Conservation (phyloP, 805 yeast genomes). For the Saccharomycopsis fermentans region DNA sequence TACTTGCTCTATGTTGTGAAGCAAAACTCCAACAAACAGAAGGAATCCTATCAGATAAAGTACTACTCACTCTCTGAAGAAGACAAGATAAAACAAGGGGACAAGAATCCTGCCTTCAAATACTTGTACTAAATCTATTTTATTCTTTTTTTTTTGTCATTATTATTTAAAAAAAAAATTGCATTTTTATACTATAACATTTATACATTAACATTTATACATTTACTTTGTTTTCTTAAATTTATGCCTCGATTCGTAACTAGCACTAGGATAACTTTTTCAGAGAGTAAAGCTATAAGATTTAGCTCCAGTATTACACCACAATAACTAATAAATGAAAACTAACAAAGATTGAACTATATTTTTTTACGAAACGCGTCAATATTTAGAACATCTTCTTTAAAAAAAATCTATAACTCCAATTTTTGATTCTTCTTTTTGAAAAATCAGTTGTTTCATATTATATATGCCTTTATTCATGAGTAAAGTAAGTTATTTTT, state of each 20-base stretch:
- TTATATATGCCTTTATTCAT: no score
- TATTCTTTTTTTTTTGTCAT: neutral
- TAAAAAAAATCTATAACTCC: no score
- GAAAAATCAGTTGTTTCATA: no score
- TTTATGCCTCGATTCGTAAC: neutral
- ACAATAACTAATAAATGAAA: no score
- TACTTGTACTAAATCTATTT: slow-evolving; percentile 24
- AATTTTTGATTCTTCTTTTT: no score
- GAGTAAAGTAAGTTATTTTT: no score
- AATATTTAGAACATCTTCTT: no score
- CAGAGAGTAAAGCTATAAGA: no score
- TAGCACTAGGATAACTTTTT: no score
- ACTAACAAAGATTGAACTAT: no score
- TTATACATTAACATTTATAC: neutral
- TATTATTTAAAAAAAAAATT: neutral
- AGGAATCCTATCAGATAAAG: slow-evolving; percentile 21
- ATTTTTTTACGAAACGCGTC: no score
- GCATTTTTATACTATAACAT: neutral
- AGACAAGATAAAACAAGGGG: slow-evolving; percentile 30
- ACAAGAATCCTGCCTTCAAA: slow-evolving; percentile 28
- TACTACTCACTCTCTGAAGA: slow-evolving; percentile 24
- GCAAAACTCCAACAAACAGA: slow-evolving; percentile 23
- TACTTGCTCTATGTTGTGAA: slow-evolving; percentile 28
- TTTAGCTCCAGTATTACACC: no score
- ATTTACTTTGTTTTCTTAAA: neutral